Evolutionary conservation across 208 protist species (phyloP), one percentile per base, ranked within the genome.

Genomic region (Crithidia acanthocephali): DNA sequence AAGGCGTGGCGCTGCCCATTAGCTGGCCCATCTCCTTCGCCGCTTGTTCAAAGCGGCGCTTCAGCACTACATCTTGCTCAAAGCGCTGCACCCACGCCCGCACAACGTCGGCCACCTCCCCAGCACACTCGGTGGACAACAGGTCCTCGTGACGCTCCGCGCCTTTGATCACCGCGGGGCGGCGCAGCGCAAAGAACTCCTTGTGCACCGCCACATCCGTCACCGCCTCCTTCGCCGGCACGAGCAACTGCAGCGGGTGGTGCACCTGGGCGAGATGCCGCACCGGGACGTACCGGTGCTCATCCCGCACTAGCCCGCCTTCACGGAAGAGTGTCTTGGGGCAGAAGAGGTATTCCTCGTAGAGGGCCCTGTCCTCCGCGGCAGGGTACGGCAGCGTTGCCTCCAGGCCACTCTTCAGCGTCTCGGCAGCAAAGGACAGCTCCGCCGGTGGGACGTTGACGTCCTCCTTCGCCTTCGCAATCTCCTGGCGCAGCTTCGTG

Each of bases 241-340:
- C 76, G 20, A 96, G 35, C 10, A 96, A 70, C 70, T 96, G 88
- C 72, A 91, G 64, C 18, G 91, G 91, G 68, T 96, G 91, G 35
- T 85, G 80, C 32, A 96, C 73, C 32, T 85, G 70, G 1, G 72
- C 53, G 8, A 94, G 76, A 22, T 86, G 72, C n/a, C 70, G 72
- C 32, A 92, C 69, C 9, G 88, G 76, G 5, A 92, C 76, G 71
- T 92, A 94, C 28, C 86, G 80, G 53, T 70, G 61, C 58, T 93
- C 88, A 53, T 74, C 40, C 20, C 85, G 88, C 6, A 87, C 60
- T 15, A 96, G 74, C 6, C 88, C 88, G 0, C 56, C 80, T 8
- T 71, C 59, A 45, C 85, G 84, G 22, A 92, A 73, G n/a, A 92
- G 59, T 0, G 35, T 47, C 18, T 40, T 47, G 18, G 83, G 68